A percentile compares a stretch with the other conserved stretches of the same genome.
phyloP scores from a whole-genome alignment of 1,139 yeast species.

The Blastobotrys raffinosifermentans region DNA sequence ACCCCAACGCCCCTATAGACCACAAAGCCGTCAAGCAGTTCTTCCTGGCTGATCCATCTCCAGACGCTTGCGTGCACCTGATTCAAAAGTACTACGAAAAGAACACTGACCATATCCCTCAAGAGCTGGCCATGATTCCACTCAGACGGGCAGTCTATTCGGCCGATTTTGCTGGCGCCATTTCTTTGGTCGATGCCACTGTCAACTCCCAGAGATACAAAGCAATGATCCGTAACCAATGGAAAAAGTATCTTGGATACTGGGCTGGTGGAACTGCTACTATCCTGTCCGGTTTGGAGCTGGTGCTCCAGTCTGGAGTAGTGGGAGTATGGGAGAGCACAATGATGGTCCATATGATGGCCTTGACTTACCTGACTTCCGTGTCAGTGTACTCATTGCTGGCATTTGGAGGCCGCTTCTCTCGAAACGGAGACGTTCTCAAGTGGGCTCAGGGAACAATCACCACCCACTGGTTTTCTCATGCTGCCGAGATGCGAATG shows the following conservation, averaged over 20 bases:
- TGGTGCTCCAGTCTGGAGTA: conserved; percentile 32
- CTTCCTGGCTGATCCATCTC: conserved; percentile 19
- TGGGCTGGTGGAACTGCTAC: conserved; percentile 37
- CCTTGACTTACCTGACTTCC: conserved; percentile 57
- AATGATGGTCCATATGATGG: conserved; percentile 48
- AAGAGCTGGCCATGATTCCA: conserved; percentile 51
- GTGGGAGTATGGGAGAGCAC: conserved; percentile 37
- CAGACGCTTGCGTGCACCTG: conserved; percentile 20
- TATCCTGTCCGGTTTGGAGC: conserved; percentile 28
- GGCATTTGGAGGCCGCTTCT: conserved; percentile 51
- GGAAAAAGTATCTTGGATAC: conserved; percentile 22
- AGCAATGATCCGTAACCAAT: conserved; percentile 17
- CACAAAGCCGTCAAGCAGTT: conserved; percentile 19
- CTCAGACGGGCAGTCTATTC: conserved; percentile 53
- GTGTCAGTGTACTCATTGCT: conserved; percentile 49
- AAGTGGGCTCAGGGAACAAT: conserved; percentile 64
- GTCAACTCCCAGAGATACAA: conserved; percentile 42
- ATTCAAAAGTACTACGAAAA: conserved; percentile 21
- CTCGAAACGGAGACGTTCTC: conserved; percentile 53
- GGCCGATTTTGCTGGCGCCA: conserved; percentile 54
- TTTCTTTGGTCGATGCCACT: conserved; percentile 54
- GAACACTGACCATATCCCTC: conserved; percentile 32
- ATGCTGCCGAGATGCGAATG: conserved; percentile 65
- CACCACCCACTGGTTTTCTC: conserved; percentile 58
- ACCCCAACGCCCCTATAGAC: conserved; percentile 14